A percentile compares a stretch with the other conserved stretches of the same genome.
phyloP scores from a whole-genome alignment of 1,284 basidiomycete genomes.

The Sanghuangporus sanghuang region DNA sequence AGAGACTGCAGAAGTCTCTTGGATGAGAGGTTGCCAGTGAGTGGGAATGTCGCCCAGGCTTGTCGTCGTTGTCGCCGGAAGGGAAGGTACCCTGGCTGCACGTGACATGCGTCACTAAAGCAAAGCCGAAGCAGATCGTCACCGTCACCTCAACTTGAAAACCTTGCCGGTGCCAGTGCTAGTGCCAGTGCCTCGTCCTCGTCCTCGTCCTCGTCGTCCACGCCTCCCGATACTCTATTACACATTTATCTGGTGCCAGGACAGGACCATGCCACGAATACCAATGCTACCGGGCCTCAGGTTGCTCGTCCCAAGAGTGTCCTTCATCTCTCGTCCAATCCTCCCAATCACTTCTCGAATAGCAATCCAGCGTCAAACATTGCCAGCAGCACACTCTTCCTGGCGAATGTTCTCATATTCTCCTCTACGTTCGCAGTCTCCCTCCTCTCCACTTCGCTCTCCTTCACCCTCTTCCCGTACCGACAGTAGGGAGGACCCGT shows the following conservation, averaged over 20 bases:
- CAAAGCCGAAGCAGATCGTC: neutral
- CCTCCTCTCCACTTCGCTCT: neutral
- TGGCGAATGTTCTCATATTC: slow-evolving; percentile 15
- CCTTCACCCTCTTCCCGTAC: slow-evolving; percentile 18
- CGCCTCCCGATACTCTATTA: neutral
- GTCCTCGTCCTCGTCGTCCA: neutral
- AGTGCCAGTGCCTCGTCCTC: neutral
- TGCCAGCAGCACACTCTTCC: slow-evolving; percentile 3
- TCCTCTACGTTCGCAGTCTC: neutral
- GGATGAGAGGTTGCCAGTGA: neutral
- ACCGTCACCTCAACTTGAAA: no score
- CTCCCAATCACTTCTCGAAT: slow-evolving; percentile 32
- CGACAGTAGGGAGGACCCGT: slow-evolving; percentile 21
- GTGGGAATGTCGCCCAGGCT: neutral
- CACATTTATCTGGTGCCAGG: neutral
- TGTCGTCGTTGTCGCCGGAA: neutral
- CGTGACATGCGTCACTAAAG: neutral
- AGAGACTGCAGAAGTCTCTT: neutral
- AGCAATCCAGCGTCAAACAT: slow-evolving; percentile 20
- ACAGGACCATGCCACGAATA: slow-evolving; percentile 6
- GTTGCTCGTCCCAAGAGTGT: slow-evolving; percentile 28
- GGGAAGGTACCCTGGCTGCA: no score
- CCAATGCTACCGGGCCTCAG: slow-evolving; percentile 22
- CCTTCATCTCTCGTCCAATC: slow-evolving; percentile 31
- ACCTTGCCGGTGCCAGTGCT: no score